phyloP scores from a whole-genome alignment of 768 basidiomycete genomes.

The Amanita molliuscula region DNA sequence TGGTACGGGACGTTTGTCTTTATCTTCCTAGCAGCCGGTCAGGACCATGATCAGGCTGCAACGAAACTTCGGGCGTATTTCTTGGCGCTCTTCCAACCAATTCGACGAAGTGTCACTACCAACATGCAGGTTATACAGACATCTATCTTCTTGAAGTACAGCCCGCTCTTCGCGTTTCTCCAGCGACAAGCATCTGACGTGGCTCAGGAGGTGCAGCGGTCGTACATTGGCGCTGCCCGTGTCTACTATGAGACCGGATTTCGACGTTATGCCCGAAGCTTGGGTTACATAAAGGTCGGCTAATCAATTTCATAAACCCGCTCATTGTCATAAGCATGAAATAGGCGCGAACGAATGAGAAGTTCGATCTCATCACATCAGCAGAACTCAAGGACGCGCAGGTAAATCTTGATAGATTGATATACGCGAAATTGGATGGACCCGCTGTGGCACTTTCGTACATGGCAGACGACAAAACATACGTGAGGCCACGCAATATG shows the following conservation, averaged over 20 bases:
- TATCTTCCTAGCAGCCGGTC: background rate
- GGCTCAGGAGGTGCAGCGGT: slow-evolving; percentile 80
- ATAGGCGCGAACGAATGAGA: slow-evolving; percentile 63
- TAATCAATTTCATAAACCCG: background rate
- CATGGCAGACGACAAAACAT: slow-evolving; percentile 79
- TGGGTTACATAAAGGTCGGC: slow-evolving; percentile 68
- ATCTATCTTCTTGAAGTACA: slow-evolving; percentile 75
- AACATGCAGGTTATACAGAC: slow-evolving; percentile 93
- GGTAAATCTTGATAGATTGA: slow-evolving; percentile 47
- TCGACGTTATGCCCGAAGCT: slow-evolving; percentile 75
- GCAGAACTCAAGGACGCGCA: slow-evolving; percentile 30
- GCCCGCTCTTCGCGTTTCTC: slow-evolving; percentile 74
- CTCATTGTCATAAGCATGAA: background rate
- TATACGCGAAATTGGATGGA: slow-evolving; percentile 67
- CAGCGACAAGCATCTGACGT: slow-evolving; percentile 73
- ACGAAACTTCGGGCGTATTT: slow-evolving; percentile 86
- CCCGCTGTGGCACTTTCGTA: slow-evolving; percentile 75
- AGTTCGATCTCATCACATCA: slow-evolving; percentile 50
- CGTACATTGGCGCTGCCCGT: slow-evolving; percentile 74
- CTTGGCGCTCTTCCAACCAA: slow-evolving; percentile 71
- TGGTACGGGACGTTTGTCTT: slow-evolving; percentile 38
- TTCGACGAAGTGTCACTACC: slow-evolving; percentile 73
- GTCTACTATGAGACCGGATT: slow-evolving; percentile 96
- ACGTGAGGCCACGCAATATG: slow-evolving; percentile 44
- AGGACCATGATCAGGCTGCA: slow-evolving; percentile 53